Base-by-base conservation (phyloP, 1,284 basidiomycete species). In the Termitomyces sp. region DNA sequence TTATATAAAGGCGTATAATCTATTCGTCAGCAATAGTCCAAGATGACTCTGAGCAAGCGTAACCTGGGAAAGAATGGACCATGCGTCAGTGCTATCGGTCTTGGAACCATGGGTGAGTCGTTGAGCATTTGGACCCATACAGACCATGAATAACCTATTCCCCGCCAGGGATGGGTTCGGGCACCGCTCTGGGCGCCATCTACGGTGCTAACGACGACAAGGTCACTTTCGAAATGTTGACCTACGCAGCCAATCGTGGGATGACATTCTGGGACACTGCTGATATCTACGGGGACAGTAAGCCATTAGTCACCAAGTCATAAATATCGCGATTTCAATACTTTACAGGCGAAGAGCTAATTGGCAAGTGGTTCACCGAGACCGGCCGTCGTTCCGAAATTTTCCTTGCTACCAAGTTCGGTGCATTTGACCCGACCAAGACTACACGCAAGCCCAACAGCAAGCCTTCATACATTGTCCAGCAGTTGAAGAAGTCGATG, bases 381-480 rank as follows among this genome's bases (percentile, higher is more conserved):
- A 69, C 65, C n/a, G 66, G 66, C 6, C 58, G 64, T 3, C 66
- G 67, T 24, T 53, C 58, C 1, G 65, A 69, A 38, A 64, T 69
- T 40, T 69, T 69, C 54, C 61, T 69, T 41, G 65, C 66, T 19
- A 72, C 70, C 9, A 73, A 73, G 48, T 72, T 70, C 53, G 70
- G 68, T 31, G 62, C 58, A 15, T 52, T 44, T 50, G 52, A 61
- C 24, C 50, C 54, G 34, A 51, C 53, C 26, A 48, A 53, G 15
- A 47, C 48, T 15, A 26, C 52, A 3, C 13, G 6, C 36, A 53
- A 47, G 24, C 50, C 62, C 15, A 63, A 58, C 64, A 68, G 62
- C 59, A 60, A 62, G 13, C 66, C 65, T 2, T 51, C 55, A 9
- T 68, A 68, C 58, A 64, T 70, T 55, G 56, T 55, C 10, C 48